A percentile compares a stretch with the other conserved stretches of the same genome.
phyloP scores from a whole-genome alignment of 1,139 yeast species.

The Yamadazyma sp. region DNA sequence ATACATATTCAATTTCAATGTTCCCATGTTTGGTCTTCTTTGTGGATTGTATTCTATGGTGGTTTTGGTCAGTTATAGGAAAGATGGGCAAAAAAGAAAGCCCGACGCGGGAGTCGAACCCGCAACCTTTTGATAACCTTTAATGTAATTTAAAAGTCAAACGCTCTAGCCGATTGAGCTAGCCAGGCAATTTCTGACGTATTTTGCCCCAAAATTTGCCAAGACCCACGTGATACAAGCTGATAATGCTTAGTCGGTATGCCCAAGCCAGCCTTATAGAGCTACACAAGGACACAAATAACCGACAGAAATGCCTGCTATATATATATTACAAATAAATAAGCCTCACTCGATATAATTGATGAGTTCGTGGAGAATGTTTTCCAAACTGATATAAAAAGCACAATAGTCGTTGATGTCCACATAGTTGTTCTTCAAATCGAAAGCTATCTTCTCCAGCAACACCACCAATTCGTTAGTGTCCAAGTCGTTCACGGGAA shows the following conservation, averaged over 20 bases:
- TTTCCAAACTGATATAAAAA: constrained; percentile 43
- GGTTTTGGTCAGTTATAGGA: no score
- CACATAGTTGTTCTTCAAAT: constrained; percentile 44
- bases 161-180: constrained; percentile 25
- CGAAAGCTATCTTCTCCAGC: constrained; percentile 42
- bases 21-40: no score
- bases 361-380: constrained; percentile 41
- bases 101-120: constrained; percentile 25
- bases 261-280: no score
- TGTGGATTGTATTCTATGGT: no score
- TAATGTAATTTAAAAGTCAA: constrained; percentile 16
- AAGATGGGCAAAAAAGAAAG: constrained; percentile 14
- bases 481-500: constrained; percentile 10
- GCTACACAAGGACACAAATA: no score
- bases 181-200: constrained; percentile 17
- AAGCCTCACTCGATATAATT: constrained; percentile 28
- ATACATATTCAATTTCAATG: constrained; percentile 6
- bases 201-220: not conserved
- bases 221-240: not conserved
- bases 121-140: constrained; percentile 20
- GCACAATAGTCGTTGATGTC: constrained; percentile 50
- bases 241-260: no score
- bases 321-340: no score
- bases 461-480: constrained; percentile 31
- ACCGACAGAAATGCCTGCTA: no score